Percentiles rank a stretch among this genome's conserved stretches.
Evolutionary conservation across 306 rosid species (phyloP).

Genomic region (Fragaria ananassa): DNA sequence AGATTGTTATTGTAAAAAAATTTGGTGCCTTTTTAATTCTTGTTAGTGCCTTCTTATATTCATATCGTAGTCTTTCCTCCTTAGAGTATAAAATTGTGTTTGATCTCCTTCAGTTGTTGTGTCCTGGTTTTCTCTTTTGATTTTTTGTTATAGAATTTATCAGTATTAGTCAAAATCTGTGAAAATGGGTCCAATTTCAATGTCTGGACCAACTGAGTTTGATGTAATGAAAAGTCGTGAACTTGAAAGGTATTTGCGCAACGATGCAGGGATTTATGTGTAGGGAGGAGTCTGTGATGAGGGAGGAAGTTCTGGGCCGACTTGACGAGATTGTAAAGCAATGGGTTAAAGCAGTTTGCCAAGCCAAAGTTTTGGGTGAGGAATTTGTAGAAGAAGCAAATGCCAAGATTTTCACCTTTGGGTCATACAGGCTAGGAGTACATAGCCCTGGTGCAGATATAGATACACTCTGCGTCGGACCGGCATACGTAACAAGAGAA

Average conservation of each 20-base stretch:
- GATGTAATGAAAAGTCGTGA: constrained; percentile 68
- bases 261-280: constrained; percentile 73
- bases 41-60: no score
- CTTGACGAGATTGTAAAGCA: constrained; percentile 91
- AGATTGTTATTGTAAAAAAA: no score
- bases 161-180: not conserved
- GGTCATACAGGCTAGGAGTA: constrained; percentile 93
- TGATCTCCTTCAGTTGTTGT: not conserved
- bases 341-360: constrained; percentile 78
- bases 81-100: not conserved
- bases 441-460: constrained; percentile 97
- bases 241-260: constrained; percentile 80
- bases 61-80: not conserved
- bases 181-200: constrained; percentile 55
- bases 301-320: constrained; percentile 94
- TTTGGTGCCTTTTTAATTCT: no score
- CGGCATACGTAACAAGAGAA: constrained; percentile 87
- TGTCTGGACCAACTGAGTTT: constrained; percentile 81
- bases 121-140: not conserved
- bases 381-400: constrained; percentile 88
- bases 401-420: constrained; percentile 93
- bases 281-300: constrained; percentile 77
- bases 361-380: constrained; percentile 79
- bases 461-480: constrained; percentile 95
- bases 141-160: not conserved